Evolutionary conservation across 305 asterid genomes (phyloP), one percentile per base, ranked within the genome.

Genomic region (Solanum hybrid): DNA sequence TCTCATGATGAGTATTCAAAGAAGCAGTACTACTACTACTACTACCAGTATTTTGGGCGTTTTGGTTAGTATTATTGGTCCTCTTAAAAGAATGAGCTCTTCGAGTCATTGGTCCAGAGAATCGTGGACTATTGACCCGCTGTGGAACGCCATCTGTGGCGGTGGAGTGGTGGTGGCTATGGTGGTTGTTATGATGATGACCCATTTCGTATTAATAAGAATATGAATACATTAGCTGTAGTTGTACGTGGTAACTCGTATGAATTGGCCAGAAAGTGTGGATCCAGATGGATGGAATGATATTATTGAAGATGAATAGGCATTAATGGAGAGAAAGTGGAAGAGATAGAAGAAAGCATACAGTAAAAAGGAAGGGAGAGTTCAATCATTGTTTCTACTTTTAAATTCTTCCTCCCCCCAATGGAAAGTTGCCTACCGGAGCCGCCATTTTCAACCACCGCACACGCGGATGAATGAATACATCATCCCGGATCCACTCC

Each of bases 81-180:
- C 99, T 95, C 90, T 97, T 97, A 92, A 97, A 97, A 28, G 99
- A 97, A 67, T 94, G 94, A 12, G 98, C 94, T 69, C 98, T 86
- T 88, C 99, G 98, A 74, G 97, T 97, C 96, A 97, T 95, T 73
- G 98, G 95, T 76, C 98, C 99, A 64, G 99, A 95, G 93, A 96
- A 95, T 90, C 99, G 90, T 2, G 99, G 99, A 91, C 98, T 97
- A 94, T 90, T 96, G 93, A 96, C 97, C 29, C 97, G 95, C 94
- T 94, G 98, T 1, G 98, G 94, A 89, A 96, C 90, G 80, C 95
- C 95, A 90, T 94, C 96, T 80, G 87, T 94, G 76, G 94, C 83
- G 93, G 96, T 90, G 92, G 94, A 73, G 92, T 90, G 84, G 92
- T 92, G 93, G 89, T 92, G 93, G 90, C 90, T 93, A 90, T 93